Evolutionary conservation across 805 yeast genomes (phyloP), one percentile per base, ranked within the genome.

Genomic region (Peterozyma xylosa): DNA sequence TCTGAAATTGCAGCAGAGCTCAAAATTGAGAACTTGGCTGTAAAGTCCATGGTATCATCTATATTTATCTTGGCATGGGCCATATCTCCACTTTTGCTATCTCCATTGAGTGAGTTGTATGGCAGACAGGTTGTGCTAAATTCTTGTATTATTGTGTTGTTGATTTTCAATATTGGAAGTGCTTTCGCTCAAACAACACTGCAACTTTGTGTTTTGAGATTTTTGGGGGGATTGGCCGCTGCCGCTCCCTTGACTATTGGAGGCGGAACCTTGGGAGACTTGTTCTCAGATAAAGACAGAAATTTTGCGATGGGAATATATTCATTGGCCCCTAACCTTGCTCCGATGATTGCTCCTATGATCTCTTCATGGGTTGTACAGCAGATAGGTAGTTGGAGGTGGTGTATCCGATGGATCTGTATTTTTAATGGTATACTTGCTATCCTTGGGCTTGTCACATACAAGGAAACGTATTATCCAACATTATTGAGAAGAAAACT

Each of bases 11-110:
- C 76, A 6, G 60, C 48, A 6, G 67, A 67, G 2, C 71, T 78
- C 45, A 58, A 64, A 42, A 71, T 74, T 34, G 57, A 65, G 2
- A 60, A 66, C 36, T 44, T 63, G 0, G 62, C 70, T 3, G 70
- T 78, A 2, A 62, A 70, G 37, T 66, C 81, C 0, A 60, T 81
- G 49, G 74, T 76, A 29, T 81, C 82, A 2, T 73, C 84, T 0
- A 70, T 83, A 30, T 80, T 77, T 66, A 71, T 83, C 13, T 68
- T 81, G 51, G 86, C 88, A 1, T 70, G 86, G 71, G 88, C 86
- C 0, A 48, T 77, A 15, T 82, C 83, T 11, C 87, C 88, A 1
- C 58, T 82, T 39, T 54, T 82, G 30, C 64, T 80, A 45, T 81
- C 86, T 1, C 89, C 90, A 2, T 53, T 83, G 11, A 76, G 84